Evolutionary conservation across 306 rosid genomes (phyloP).

Genomic region (Quillaja saponaria): DNA sequence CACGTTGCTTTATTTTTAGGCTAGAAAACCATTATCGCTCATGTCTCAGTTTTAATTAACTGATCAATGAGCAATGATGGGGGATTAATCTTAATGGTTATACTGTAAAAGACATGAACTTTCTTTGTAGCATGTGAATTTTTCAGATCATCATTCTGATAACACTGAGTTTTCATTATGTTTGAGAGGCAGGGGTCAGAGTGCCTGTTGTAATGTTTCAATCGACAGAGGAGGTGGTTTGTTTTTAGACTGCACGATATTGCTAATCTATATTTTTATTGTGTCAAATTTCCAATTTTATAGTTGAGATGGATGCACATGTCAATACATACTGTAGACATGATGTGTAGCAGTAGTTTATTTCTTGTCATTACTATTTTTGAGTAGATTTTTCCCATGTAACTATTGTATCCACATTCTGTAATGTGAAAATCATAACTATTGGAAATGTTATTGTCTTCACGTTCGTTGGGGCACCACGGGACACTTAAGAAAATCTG

Average conservation of each 20-base stretch:
- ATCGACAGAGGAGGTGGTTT: not conserved
- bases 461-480: not conserved
- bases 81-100: not conserved
- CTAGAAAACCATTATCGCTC: not conserved
- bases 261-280: slow-evolving; percentile 1
- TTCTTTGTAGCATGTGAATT: not conserved
- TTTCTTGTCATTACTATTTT: slow-evolving; percentile 5
- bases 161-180: not conserved
- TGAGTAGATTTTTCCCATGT: not conserved
- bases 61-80: slow-evolving; percentile 6
- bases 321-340: not conserved
- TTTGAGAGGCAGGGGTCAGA: not conserved
- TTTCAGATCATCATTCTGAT: not conserved
- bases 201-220: not conserved
- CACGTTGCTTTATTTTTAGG: too few species aligned
- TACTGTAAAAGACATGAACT: not conserved
- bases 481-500: not conserved
- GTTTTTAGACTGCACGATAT: not conserved
- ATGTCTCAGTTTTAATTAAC: not conserved
- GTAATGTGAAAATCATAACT: not conserved
- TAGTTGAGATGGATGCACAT: not conserved
- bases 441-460: not conserved
- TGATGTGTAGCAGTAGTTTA: slow-evolving; percentile 1
- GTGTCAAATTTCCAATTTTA: not conserved
- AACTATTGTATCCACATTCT: not conserved